Conservation (phyloP, 768 basidiomycete genomes). For the Xanthoconium purpureum region DNA sequence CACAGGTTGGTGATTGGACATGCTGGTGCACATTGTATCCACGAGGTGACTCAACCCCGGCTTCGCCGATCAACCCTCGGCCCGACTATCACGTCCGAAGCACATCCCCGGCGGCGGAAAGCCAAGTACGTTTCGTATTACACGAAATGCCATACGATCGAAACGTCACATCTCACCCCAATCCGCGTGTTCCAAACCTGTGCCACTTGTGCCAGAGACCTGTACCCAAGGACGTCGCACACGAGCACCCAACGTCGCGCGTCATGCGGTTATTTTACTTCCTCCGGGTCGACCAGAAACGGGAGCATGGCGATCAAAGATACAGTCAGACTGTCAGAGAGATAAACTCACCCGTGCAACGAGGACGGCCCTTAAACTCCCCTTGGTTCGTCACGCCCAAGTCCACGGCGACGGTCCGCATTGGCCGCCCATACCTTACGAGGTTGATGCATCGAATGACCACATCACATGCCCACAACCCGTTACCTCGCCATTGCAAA, state of each 20-base stretch:
- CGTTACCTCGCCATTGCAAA: not conserved
- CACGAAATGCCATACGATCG: not conserved
- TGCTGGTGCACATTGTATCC: not conserved
- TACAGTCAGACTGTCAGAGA: not conserved
- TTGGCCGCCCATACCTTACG: not conserved
- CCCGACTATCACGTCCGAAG: slow-evolving; percentile 5
- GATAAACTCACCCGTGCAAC: slow-evolving; percentile 1
- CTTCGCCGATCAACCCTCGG: too few species aligned
- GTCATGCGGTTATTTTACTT: not conserved
- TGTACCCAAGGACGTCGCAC: not conserved
- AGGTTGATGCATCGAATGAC: not conserved
- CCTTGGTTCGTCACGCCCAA: not conserved
- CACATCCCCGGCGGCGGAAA: not conserved
- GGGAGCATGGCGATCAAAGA: not conserved
- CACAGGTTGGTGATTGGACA: too few species aligned
- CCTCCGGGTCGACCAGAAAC: not conserved
- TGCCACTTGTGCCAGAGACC: not conserved
- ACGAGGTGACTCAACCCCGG: not conserved
- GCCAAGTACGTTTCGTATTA: slow-evolving; percentile 1
- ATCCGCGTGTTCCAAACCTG: not conserved
- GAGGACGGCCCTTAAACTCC: not conserved
- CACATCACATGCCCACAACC: not conserved
- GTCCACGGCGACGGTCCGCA: not conserved
- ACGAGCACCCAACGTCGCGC: not conserved
- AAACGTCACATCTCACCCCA: not conserved